Percentiles rank a stretch among this genome's conserved stretches.
Conservation (phyloP, 139 green algal genomes). For the Micractinium conductrix region DNA sequence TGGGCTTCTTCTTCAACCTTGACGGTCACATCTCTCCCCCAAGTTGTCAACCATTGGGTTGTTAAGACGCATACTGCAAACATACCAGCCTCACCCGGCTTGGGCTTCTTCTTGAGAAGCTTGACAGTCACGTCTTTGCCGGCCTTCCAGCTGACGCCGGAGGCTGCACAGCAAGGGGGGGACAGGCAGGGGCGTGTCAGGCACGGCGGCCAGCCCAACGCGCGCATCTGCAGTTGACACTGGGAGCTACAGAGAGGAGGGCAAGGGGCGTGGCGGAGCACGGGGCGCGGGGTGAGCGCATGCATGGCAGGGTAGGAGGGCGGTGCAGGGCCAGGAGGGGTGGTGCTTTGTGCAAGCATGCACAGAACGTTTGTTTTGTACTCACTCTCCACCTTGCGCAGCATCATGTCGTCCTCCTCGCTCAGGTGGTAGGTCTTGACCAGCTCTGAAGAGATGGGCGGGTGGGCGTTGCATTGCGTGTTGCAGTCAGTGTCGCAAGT, state of each 20-base stretch:
- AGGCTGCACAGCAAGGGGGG: conserved; percentile 34
- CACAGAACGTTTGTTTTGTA: no score
- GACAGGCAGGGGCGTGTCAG: no score
- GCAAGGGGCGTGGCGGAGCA: neutral
- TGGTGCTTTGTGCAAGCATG: no score
- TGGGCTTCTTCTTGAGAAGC: conserved; percentile 98
- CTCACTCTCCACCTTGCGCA: conserved; percentile 49
- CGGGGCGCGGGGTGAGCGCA: neutral
- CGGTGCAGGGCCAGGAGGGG: neutral
- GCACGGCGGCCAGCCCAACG: no score
- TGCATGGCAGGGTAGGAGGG: neutral
- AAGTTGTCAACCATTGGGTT: no score
- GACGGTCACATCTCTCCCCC: conserved; percentile 89
- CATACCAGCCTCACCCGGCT: conserved; percentile 81
- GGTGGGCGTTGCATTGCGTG: no score
- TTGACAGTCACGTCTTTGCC: conserved; percentile 94
- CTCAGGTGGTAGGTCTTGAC: conserved; percentile 62
- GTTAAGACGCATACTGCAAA: no score
- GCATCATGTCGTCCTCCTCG: conserved; percentile 67
- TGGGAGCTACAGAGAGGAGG: neutral
- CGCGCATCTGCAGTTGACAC: no score
- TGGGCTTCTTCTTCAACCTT: conserved; percentile 98
- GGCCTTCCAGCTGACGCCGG: conserved; percentile 87
- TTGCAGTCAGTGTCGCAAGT: no score
- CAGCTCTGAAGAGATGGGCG: no score